These are phyloP conservation scores for Neurospora sp. DNA, from an alignment of 495 filamentous ascomycete genomes.

Conservation along the genomic window DNA sequence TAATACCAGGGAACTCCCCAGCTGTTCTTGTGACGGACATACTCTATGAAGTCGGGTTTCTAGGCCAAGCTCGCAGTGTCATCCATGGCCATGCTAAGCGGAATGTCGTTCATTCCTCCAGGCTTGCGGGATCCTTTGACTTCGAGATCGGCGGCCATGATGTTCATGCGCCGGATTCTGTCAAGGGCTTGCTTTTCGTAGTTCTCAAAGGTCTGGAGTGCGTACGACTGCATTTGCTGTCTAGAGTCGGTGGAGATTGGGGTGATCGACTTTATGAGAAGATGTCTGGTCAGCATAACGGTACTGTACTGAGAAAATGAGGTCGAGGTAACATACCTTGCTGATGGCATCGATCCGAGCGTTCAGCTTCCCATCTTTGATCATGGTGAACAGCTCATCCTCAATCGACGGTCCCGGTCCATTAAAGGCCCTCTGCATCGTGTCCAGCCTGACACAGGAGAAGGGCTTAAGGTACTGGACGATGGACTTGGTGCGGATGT, in stretches of 20 bases:
- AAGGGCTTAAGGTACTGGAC: constrained; percentile 82
- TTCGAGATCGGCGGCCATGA: constrained; percentile 65
- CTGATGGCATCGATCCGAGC: constrained; percentile 80
- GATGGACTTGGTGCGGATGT: constrained; percentile 81
- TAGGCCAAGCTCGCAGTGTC: not conserved
- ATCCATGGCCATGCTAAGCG: not conserved
- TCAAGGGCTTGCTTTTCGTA: constrained; percentile 67
- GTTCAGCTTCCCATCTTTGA: constrained; percentile 57
- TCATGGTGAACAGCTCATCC: constrained; percentile 67
- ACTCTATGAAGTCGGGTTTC: not conserved
- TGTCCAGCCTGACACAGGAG: constrained; percentile 60
- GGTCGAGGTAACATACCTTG: constrained; percentile 34
- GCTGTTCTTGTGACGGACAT: not conserved
- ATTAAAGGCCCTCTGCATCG: constrained; percentile 56
- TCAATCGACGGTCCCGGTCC: constrained; percentile 51
- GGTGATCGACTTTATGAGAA: constrained; percentile 47
- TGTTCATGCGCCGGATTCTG: constrained; percentile 63
- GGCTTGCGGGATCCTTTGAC: constrained; percentile 35
- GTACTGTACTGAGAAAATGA: not conserved
- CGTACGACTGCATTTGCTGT: constrained; percentile 52
- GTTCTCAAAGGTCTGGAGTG: constrained; percentile 53
- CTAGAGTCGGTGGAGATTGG: constrained; percentile 56
- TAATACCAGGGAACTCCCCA: too few species aligned
- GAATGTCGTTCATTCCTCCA: not conserved
- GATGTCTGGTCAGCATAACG: not conserved